Evolutionary conservation across 2,329 filamentous ascomycete genomes (phyloP), one percentile per base, ranked within the genome.

Genomic region (Delphinella strobiligena): DNA sequence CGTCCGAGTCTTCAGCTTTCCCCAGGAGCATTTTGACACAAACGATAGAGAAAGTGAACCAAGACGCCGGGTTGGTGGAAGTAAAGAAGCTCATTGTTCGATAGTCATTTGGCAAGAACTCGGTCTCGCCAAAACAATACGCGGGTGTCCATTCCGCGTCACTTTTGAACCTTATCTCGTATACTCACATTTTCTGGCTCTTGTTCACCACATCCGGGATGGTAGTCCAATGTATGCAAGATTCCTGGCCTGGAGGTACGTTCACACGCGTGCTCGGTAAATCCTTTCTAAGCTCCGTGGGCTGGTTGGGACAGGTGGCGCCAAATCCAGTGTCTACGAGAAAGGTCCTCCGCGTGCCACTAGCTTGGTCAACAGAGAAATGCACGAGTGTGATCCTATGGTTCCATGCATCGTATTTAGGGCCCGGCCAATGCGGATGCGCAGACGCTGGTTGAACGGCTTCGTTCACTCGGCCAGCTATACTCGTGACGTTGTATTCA

Each of bases 91-190:
- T 81, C 62, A 80, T 65, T 4, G 78, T 61, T 27, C 66, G 67
- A 49, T 75, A 82, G 55, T 83, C 79, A 32, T 62, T 56, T 3
- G 67, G 68, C 24, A 74, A 53, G 54, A 80, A 82, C 55, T 82
- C 78, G 12, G 69, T 62, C 44, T 81, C 74, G 2, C 70, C 68
- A 54, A 86, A 87, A 45, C 69, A 73, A 54, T 83, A 84, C 35
- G 67, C 71, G 1, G 71, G 62, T 16, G 68, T 62, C 74, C 79
- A 87, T 2, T 64, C 61, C 34, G 58, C 61, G 1, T 67, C 59
- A 27, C 12, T 7, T 0, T 56, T 38, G 9, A 41, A 40, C 51
- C 14, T 55, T 47, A 51, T 51, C 42, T 67, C 60, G 38, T 61
- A 66, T 8, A 65, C 59, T 64, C 65, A 68, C 4, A 67, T 47